Conservation (phyloP, 768 basidiomycete species). For the Glaciozyma martinii region DNA sequence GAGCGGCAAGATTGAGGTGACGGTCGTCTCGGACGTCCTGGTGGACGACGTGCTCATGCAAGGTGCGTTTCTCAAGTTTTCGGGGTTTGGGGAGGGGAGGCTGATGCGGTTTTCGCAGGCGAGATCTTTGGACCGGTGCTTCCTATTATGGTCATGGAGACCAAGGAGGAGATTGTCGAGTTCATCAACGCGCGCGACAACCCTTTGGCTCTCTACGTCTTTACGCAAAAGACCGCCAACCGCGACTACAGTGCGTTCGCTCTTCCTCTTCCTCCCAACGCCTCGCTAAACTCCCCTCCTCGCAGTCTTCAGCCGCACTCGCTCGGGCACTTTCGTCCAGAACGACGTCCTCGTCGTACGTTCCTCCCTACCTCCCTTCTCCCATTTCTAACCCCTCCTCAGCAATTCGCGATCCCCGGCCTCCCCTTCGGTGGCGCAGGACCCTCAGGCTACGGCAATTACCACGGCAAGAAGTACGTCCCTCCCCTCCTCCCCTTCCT, state of each 20-base stretch:
- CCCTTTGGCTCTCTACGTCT: slow-evolving; percentile 69
- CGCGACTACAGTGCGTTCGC: slow-evolving; percentile 52
- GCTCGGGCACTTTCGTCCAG: slow-evolving; percentile 48
- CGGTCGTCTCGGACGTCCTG: slow-evolving; percentile 57
- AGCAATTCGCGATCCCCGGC: slow-evolving; percentile 48
- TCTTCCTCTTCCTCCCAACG: too few relatives aligned
- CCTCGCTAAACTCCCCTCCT: too few relatives aligned
- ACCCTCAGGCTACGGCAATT: slow-evolving; percentile 46
- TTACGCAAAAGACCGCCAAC: slow-evolving; percentile 52
- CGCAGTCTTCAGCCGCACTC: neutral
- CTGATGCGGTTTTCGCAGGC: slow-evolving; percentile 34
- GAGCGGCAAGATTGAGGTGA: slow-evolving; percentile 59
- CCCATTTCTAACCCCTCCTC: slow-evolving; percentile 55
- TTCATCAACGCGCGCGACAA: slow-evolving; percentile 45
- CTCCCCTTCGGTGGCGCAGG: slow-evolving; percentile 69
- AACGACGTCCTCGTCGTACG: too few relatives aligned
- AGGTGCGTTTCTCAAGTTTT: neutral
- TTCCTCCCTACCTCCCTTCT: too few relatives aligned
- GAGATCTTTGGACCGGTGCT: slow-evolving; percentile 79
- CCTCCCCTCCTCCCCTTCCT: neutral
- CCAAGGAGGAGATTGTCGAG: slow-evolving; percentile 59
- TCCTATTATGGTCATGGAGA: slow-evolving; percentile 44
- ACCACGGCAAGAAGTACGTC: slow-evolving; percentile 50
- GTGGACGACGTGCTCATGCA: slow-evolving; percentile 63
- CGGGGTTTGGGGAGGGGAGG: neutral